phyloP scores from a whole-genome alignment of 1,139 yeast species.

The Cylindricascospora bacillispora region DNA sequence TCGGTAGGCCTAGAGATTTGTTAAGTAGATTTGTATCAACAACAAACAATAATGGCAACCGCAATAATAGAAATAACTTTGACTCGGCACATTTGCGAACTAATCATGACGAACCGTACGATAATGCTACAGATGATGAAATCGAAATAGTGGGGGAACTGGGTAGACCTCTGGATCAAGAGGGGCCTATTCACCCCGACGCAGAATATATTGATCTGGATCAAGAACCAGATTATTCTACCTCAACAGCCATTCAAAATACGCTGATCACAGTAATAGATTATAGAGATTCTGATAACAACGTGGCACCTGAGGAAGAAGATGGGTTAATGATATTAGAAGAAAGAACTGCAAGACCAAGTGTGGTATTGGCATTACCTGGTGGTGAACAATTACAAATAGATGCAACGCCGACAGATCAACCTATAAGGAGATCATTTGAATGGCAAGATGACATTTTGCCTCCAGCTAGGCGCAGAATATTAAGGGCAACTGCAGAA shows the following conservation, averaged over 20 bases:
- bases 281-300: conserved; percentile 1
- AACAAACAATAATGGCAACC: background rate
- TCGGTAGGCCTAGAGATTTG: conserved; percentile 12
- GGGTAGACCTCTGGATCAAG: conserved; percentile 5
- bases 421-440: conserved; percentile 20
- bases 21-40: conserved; percentile 12
- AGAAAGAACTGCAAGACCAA: conserved; percentile 16
- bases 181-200: conserved; percentile 10
- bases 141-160: conserved; percentile 14
- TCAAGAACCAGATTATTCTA: conserved; percentile 6
- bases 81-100: conserved; percentile 2
- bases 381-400: conserved; percentile 19
- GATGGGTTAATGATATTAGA: conserved; percentile 19
- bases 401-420: conserved; percentile 13
- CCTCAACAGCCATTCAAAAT: conserved; percentile 1
- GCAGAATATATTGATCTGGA: conserved; percentile 19
- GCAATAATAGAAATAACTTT: background rate
- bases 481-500: conserved; percentile 13
- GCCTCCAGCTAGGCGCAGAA: conserved; percentile 10
- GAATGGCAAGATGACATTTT: conserved; percentile 12
- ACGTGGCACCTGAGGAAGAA: conserved; percentile 7
- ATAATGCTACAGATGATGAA: conserved; percentile 12
- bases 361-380: conserved; percentile 17
- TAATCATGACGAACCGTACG: background rate
- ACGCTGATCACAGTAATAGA: background rate